phyloP scores from a whole-genome alignment of 257 asterid species.

The Ballota nigra region DNA sequence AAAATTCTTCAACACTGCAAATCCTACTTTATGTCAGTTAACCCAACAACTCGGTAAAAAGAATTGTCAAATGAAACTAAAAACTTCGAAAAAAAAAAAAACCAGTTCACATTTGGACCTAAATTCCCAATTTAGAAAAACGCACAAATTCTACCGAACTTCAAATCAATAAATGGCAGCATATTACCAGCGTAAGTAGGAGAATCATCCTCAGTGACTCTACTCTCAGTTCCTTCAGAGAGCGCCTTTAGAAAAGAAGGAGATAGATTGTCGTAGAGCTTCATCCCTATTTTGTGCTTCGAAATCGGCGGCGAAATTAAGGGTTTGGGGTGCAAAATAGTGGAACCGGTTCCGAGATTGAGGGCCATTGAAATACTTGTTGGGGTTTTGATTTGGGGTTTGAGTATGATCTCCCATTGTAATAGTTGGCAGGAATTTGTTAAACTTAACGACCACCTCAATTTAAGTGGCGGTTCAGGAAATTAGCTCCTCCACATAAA shows the following conservation, averaged over 20 bases:
- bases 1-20: neutral
- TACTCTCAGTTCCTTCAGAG: conserved; percentile 65
- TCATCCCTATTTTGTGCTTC: conserved; percentile 35
- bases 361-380: conserved; percentile 51
- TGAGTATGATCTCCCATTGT: conserved; percentile 26
- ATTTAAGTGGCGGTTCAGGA: conserved; percentile 35
- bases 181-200: conserved; percentile 50
- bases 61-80: neutral
- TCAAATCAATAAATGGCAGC: neutral
- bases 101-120: neutral
- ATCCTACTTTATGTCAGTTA: neutral
- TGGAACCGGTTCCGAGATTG: conserved; percentile 44
- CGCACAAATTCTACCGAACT: neutral
- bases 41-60: neutral
- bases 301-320: conserved; percentile 27
- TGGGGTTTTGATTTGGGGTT: conserved; percentile 12
- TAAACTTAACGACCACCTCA: conserved; percentile 36
- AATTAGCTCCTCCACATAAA: conserved; percentile 60
- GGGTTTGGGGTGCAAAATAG: conserved; percentile 43
- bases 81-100: neutral
- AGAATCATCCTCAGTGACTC: conserved; percentile 53
- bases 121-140: conserved; percentile 9
- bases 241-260: conserved; percentile 35
- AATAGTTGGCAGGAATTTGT: conserved; percentile 8
- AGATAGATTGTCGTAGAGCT: conserved; percentile 22